phyloP scores from a whole-genome alignment of 306 rosid species.

The Dalbergia oliveri region DNA sequence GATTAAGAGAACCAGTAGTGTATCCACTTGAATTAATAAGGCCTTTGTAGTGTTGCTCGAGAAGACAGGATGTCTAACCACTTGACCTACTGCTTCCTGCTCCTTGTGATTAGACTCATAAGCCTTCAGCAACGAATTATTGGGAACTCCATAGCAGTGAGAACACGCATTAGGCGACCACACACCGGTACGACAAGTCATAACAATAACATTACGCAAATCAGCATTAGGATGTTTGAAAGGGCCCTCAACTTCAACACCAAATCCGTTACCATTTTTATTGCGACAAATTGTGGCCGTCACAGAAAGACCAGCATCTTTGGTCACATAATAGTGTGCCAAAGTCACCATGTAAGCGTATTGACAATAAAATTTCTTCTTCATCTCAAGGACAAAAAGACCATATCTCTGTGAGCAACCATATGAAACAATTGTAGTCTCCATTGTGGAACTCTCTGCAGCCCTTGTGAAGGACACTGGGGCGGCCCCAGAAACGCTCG shows the following conservation, averaged over 20 bases:
- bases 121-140: background rate
- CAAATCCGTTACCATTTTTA: background rate
- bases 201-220: slow-evolving; percentile 21
- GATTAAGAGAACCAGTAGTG: too few relatives aligned
- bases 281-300: slow-evolving; percentile 19
- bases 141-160: background rate
- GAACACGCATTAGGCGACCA: background rate
- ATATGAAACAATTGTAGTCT: too few relatives aligned
- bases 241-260: slow-evolving; percentile 40
- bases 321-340: slow-evolving; percentile 43
- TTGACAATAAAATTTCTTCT: background rate
- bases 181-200: background rate
- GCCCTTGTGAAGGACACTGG: background rate
- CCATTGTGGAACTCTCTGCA: too few relatives aligned
- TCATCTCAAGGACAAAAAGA: too few relatives aligned
- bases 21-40: too few relatives aligned
- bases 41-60: background rate
- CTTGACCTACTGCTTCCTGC: background rate
- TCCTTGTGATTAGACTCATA: background rate
- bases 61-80: background rate
- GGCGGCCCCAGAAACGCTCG: background rate
- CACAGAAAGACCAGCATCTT: slow-evolving; percentile 37
- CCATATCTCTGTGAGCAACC: too few relatives aligned
- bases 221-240: slow-evolving; percentile 25
- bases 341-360: slow-evolving; percentile 9